Base-by-base conservation (phyloP, 176 grass and related monocot species). In the Lolium rigidum region DNA sequence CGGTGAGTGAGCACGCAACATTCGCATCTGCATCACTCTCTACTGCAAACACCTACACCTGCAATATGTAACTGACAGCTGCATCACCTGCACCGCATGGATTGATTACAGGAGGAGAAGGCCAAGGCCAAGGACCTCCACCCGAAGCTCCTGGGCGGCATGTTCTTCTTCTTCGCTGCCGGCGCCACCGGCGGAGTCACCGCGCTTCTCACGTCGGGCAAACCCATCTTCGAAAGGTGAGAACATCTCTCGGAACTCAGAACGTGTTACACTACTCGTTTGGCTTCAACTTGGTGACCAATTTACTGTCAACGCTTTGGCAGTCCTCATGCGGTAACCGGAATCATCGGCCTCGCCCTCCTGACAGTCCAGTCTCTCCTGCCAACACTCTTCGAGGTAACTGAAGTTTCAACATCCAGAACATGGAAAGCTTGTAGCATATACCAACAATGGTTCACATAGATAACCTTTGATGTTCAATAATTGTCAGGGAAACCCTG, bases 151-250 rank as follows among this genome's bases (percentile, higher is more conserved):
- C 92, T 98, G 3, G 90, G 83, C 20, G 94, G 97, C 86, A 95
- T 98, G 94, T 98, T 98, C 84, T 98, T 98, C 88, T 98, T 98
- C 80, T 98, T 98, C 39, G 90, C 94, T 20, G 82, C 92, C 17
- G 97, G 97, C 0, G 94, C 92, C 5, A 98, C 92, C 12, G 94
- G 97, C 26, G 97, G 97, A 21, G 35, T 95, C 81, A 98, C 92
- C 37, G 92, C 92, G 86, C 91, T 98, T 14, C 92, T 98, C 51
- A 94, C 97, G 58, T 94, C 93, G 51, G 77, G 89, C 13, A 95
- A 92, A 90, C 88, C 97, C n/a, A 94, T 94, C 79, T 91, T 98
- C 56, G 97, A 98, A 86, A 98, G 97, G 97, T n/a, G 60, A 62
- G 21, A 18, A 4, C 6, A 39, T 7, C 14, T 49, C n/a, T 60